Evolutionary conservation across 305 asterid genomes (phyloP).

Genomic region (Fraxinus platypoda): DNA sequence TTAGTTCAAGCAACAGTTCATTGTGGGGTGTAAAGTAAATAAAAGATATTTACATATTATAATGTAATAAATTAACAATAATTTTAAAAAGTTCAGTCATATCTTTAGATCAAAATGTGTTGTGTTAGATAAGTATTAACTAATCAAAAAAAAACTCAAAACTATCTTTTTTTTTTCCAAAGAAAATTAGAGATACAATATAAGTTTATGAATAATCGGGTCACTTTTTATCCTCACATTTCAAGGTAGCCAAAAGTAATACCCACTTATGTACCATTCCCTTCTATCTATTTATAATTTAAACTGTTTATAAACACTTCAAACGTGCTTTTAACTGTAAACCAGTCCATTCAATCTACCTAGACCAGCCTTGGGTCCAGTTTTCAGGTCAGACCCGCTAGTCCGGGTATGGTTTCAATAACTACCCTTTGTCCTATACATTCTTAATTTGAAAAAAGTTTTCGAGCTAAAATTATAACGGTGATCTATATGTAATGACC

Average conservation of each 20-base stretch:
- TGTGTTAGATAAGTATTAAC: background rate
- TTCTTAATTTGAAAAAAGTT: slow-evolving; percentile 11
- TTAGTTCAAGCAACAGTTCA: background rate
- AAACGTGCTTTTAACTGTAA: background rate
- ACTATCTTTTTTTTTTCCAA: background rate
- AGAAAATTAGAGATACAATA: background rate
- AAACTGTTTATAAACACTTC: background rate
- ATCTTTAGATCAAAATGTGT: background rate
- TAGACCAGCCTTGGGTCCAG: background rate
- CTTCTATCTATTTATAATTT: background rate
- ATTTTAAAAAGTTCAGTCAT: background rate
- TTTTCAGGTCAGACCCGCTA: background rate
- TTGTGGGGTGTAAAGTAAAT: background rate
- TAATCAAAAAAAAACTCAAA: background rate
- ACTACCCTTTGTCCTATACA: background rate
- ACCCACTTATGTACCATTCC: background rate
- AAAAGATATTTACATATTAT: background rate
- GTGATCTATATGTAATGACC: slow-evolving; percentile 2
- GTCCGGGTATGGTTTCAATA: background rate
- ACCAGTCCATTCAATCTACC: background rate
- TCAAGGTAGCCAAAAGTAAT: background rate
- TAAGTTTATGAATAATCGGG: background rate
- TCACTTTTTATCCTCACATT: background rate
- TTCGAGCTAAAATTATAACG: slow-evolving; percentile 5
- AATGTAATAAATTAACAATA: background rate